phyloP scores from a whole-genome alignment of 805 yeast species.

The Tetrapisispora arboricola region DNA sequence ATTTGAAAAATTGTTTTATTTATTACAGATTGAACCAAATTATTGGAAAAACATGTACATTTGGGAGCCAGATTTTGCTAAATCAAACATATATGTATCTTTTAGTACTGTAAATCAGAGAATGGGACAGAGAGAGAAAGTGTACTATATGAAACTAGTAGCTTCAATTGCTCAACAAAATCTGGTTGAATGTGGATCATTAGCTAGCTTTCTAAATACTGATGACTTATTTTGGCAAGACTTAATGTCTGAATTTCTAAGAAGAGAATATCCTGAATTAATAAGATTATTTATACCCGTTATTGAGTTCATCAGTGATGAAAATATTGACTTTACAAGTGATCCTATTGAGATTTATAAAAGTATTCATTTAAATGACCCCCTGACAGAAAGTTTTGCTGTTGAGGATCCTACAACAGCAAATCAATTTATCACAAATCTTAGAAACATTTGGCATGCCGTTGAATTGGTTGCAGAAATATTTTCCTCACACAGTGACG shows the following conservation, averaged over 20 bases:
- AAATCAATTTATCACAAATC: conserved; percentile 54
- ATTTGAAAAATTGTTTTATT: conserved; percentile 69
- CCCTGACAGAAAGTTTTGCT: conserved; percentile 50
- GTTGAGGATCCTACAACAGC: conserved; percentile 74
- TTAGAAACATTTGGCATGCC: conserved; percentile 64
- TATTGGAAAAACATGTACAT: conserved; percentile 54
- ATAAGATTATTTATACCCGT: conserved; percentile 30
- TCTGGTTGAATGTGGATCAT: conserved; percentile 21
- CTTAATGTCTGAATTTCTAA: conserved; percentile 32
- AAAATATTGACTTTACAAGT: conserved; percentile 56
- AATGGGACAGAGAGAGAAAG: conserved; percentile 52
- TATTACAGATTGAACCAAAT: conserved; percentile 72
- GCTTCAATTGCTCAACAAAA: conserved; percentile 36
- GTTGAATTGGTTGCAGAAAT: conserved; percentile 50
- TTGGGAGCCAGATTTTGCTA: conserved; percentile 23
- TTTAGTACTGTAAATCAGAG: conserved; percentile 24
- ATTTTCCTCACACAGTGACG: conserved; percentile 31
- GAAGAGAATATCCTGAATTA: conserved; percentile 29
- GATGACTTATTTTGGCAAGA: conserved; percentile 34
- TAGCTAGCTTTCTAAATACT: conserved; percentile 20
- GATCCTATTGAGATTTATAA: conserved; percentile 58
- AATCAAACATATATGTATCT: conserved; percentile 20
- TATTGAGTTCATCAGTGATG: conserved; percentile 29
- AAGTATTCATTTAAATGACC: conserved; percentile 31
- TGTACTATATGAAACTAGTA: conserved; percentile 50